These are phyloP conservation scores for Aspergillus ochraceus DNA, from an alignment of 2,329 filamentous ascomycete species.

Conservation along the genomic window DNA sequence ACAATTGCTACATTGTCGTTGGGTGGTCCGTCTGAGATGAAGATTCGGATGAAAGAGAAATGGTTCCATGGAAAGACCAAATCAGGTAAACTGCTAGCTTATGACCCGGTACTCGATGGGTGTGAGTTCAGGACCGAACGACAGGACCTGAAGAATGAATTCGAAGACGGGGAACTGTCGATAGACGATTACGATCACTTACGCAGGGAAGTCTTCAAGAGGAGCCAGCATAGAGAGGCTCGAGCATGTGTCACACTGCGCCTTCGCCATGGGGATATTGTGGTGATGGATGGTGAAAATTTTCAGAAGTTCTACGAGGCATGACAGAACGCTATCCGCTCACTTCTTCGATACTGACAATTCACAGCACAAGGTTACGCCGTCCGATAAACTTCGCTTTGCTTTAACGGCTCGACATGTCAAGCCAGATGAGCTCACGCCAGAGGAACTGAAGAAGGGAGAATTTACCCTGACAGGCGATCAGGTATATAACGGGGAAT, in stretches of 20 bases:
- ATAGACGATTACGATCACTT: conserved; percentile 20
- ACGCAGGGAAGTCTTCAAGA: conserved; percentile 28
- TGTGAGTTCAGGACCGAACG: conserved; percentile 30
- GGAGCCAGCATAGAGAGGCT: conserved; percentile 24
- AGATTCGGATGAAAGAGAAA: conserved; percentile 55
- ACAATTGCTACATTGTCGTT: conserved; percentile 58
- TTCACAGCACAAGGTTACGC: conserved; percentile 32
- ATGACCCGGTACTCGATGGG: conserved; percentile 34
- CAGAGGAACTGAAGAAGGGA: conserved; percentile 28
- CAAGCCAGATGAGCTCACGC: conserved; percentile 24
- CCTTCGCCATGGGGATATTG: conserved; percentile 57
- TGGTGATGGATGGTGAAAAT: conserved; percentile 57
- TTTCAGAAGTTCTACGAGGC: conserved; percentile 58
- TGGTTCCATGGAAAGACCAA: conserved; percentile 39
- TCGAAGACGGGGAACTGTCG: conserved; percentile 20
- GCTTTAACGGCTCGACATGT: conserved; percentile 39
- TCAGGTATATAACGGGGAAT: conserved; percentile 34
- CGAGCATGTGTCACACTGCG: conserved; percentile 44
- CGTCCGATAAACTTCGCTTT: conserved; percentile 34
- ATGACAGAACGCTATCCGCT: neutral
- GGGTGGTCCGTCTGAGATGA: conserved; percentile 54
- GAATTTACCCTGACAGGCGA: conserved; percentile 23
- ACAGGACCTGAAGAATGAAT: conserved; percentile 21
- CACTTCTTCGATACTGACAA: neutral
- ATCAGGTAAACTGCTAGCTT: conserved; percentile 16